Conservation (phyloP, 73 alveolate species). For the Stentor roeselii region DNA sequence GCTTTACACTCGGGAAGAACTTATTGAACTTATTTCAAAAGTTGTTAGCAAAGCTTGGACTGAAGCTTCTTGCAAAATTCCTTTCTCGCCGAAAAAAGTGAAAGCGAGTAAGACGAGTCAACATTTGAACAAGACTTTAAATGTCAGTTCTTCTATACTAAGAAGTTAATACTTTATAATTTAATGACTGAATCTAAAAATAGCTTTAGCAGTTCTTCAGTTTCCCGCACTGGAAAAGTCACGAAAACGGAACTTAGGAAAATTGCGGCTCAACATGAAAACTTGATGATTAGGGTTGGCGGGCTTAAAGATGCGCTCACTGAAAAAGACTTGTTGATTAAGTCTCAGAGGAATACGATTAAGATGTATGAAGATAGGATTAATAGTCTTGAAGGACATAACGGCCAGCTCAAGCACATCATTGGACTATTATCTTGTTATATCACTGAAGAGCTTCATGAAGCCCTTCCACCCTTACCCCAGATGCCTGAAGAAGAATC, state of each 20-base stretch:
- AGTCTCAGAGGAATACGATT: not conserved
- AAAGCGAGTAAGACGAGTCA: not conserved
- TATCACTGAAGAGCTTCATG: conserved; percentile 16
- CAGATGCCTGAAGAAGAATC: not conserved
- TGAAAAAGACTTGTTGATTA: conserved; percentile 5
- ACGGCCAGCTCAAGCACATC: not conserved
- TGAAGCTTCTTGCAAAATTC: not conserved
- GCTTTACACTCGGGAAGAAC: not conserved
- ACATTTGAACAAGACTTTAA: not conserved
- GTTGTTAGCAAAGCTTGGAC: not conserved
- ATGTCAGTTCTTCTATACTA: not conserved
- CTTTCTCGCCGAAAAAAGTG: not conserved
- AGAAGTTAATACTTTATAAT: too few species aligned
- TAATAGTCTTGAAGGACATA: not conserved
- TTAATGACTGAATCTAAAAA: conserved; percentile 19
- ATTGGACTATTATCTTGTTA: not conserved
- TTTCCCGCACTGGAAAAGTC: not conserved
- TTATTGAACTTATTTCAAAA: not conserved
- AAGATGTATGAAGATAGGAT: not conserved
- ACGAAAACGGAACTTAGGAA: not conserved
- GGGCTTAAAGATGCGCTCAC: not conserved
- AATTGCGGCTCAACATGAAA: conserved; percentile 7
- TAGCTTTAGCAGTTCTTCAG: not conserved
- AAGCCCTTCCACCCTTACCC: not conserved
- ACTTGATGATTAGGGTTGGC: not conserved